A percentile compares a stretch with the other conserved stretches of the same genome.
phyloP scores from a whole-genome alignment of 306 rosid species.

The Trifolium subterraneum region DNA sequence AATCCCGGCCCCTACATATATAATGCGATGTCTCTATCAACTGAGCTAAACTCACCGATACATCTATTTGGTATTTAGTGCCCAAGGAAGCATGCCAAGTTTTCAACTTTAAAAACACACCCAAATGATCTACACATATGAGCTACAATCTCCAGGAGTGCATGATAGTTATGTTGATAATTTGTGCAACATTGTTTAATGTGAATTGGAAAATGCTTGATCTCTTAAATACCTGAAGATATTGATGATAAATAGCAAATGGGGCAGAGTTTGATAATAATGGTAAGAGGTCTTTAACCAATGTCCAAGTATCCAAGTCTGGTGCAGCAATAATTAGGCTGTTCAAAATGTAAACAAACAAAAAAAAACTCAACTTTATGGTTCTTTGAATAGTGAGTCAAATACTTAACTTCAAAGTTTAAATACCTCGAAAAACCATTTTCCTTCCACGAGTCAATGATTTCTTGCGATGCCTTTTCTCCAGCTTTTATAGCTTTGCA shows the following conservation, averaged over 20 bases:
- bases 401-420: conserved; percentile 4
- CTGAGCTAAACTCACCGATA: too few relatives aligned
- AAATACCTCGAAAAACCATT: conserved; percentile 88
- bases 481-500: conserved; percentile 74
- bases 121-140: background rate
- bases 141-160: background rate
- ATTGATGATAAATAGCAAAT: conserved; percentile 91
- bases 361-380: conserved; percentile 6
- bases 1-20: too few relatives aligned
- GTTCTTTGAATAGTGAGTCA: conserved; percentile 17
- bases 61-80: background rate
- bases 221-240: conserved; percentile 69
- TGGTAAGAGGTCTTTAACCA: conserved; percentile 72
- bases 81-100: conserved; percentile 11
- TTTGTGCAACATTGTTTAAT: background rate
- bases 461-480: conserved; percentile 70
- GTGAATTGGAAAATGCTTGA: background rate
- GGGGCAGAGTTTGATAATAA: conserved; percentile 88
- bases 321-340: conserved; percentile 92
- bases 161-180: conserved; percentile 11
- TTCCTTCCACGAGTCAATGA: conserved; percentile 72
- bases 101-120: conserved; percentile 14
- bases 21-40: too few relatives aligned
- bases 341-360: conserved; percentile 29
- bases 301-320: conserved; percentile 74